Percentiles rank a stretch among this genome's conserved stretches.
phyloP scores from a whole-genome alignment of 2,329 filamentous ascomycete species.

The Trematosphaeria pertusa region DNA sequence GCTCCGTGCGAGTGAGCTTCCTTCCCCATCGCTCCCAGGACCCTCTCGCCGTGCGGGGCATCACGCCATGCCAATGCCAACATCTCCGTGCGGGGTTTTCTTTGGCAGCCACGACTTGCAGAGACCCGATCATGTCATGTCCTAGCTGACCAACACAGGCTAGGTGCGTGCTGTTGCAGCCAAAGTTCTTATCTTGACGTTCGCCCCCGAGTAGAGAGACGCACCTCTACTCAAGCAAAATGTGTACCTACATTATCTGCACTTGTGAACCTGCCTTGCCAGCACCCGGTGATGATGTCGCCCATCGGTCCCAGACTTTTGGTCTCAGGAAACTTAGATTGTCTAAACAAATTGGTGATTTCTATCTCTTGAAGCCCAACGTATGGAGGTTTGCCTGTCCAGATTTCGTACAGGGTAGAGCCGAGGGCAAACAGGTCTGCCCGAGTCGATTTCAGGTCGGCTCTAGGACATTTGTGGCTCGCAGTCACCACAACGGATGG shows the following conservation, averaged over 20 bases:
- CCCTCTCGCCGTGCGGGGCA: no score
- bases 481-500: slow-evolving; percentile 10
- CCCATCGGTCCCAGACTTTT: slow-evolving; percentile 16
- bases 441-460: slow-evolving; percentile 8
- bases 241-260: slow-evolving; percentile 13
- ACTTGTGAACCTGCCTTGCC: slow-evolving; percentile 14
- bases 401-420: slow-evolving; percentile 21
- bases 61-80: no score
- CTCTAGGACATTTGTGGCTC: slow-evolving; percentile 13
- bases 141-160: no score
- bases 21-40: no score
- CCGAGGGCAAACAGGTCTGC: slow-evolving; percentile 17
- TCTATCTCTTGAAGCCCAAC: slow-evolving; percentile 7
- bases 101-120: no score
- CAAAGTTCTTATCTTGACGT: no score
- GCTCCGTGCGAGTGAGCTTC: no score
- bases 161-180: no score
- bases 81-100: no score
- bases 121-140: no score
- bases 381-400: slow-evolving; percentile 13
- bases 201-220: no score
- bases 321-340: slow-evolving; percentile 15
- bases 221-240: slow-evolving; percentile 10
- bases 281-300: slow-evolving; percentile 12
- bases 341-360: slow-evolving; percentile 9